These are phyloP conservation scores for Ambrosiella xylebori DNA, from an alignment of 2,329 filamentous ascomycete genomes.

Conservation along the genomic window DNA sequence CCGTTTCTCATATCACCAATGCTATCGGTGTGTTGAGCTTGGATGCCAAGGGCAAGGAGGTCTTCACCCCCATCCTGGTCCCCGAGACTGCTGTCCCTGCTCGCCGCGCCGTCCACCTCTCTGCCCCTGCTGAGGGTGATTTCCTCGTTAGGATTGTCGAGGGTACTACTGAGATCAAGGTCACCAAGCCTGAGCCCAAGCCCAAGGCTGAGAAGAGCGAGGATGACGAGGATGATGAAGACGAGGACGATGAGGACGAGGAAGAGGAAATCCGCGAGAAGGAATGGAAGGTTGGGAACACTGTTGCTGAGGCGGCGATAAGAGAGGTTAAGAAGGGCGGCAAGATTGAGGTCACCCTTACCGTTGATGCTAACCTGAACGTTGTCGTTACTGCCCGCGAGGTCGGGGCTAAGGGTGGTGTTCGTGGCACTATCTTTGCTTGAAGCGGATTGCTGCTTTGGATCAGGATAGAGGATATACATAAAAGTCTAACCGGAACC, in stretches of 20 bases:
- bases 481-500: constrained; percentile 11
- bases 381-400: constrained; percentile 71
- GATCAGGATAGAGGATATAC: constrained; percentile 12
- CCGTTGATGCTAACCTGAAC: constrained; percentile 62
- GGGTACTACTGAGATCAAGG: constrained; percentile 78
- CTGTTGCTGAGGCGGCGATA: constrained; percentile 72
- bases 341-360: constrained; percentile 89
- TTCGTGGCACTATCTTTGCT: constrained; percentile 40
- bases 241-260: constrained; percentile 36
- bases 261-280: constrained; percentile 78
- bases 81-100: constrained; percentile 82
- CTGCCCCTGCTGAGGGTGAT: constrained; percentile 61
- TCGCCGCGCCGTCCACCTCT: constrained; percentile 64
- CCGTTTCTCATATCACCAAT: constrained; percentile 74
- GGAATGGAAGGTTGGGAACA: constrained; percentile 73
- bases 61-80: constrained; percentile 66
- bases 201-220: constrained; percentile 51
- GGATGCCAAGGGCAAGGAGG: constrained; percentile 39
- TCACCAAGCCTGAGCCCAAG: constrained; percentile 74
- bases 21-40: constrained; percentile 72
- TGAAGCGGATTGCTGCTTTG: constrained; percentile 13
- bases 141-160: constrained; percentile 80
- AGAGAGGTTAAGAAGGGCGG: constrained; percentile 69
- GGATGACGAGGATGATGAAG: constrained; percentile 37
- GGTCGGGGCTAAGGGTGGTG: constrained; percentile 72